phyloP scores from a whole-genome alignment of 441 rosid species.

The Corymbia citriodora region DNA sequence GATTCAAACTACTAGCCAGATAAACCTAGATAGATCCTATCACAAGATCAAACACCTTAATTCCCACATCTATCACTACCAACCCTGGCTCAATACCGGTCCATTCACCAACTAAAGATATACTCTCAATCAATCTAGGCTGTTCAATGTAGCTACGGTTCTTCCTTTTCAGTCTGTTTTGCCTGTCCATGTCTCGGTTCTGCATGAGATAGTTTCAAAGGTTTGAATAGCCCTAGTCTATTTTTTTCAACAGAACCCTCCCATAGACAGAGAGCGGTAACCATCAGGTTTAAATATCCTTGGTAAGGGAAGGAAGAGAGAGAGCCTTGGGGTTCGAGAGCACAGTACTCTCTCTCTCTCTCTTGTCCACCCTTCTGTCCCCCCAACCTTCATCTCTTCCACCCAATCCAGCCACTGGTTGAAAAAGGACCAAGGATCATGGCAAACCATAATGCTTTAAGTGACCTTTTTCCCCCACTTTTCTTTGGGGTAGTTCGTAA shows the following conservation, averaged over 20 bases:
- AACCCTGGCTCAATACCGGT: not conserved
- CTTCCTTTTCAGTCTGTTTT: not conserved
- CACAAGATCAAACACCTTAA: not conserved
- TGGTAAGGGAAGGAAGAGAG: too few relatives aligned
- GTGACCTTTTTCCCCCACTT: not conserved
- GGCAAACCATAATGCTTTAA: not conserved
- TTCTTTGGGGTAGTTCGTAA: not conserved
- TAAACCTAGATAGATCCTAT: not conserved
- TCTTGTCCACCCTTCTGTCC: too few relatives aligned
- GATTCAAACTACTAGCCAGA: not conserved
- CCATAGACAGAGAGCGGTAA: too few relatives aligned
- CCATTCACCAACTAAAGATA: not conserved
- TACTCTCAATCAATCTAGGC: not conserved
- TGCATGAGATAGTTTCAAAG: not conserved
- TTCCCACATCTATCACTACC: not conserved
- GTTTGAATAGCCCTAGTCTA: not conserved
- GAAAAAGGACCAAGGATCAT: not conserved
- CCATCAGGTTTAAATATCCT: too few relatives aligned
- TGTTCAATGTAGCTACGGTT: not conserved
- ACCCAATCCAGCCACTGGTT: not conserved
- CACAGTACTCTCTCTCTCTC: not conserved
- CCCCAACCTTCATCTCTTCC: not conserved
- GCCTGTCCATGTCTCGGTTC: not conserved
- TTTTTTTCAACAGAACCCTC: too few relatives aligned
- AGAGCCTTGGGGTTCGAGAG: too few relatives aligned